Base-by-base conservation (phyloP, 768 basidiomycete species). In the Amanita muscaria region DNA sequence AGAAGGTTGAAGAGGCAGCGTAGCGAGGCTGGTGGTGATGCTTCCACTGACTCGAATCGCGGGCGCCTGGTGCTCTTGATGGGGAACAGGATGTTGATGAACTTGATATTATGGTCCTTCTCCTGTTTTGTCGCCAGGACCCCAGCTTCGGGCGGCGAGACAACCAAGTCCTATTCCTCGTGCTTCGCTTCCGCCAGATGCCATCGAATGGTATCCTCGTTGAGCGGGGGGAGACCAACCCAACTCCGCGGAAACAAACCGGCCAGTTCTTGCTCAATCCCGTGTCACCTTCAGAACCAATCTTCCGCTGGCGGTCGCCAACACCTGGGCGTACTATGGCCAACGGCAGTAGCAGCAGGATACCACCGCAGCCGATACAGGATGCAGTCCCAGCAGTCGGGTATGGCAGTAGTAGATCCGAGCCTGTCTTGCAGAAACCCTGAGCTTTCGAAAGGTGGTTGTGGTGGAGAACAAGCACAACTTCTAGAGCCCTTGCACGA, bases 1-100 rank as follows among this genome's bases (percentile, higher is more conserved):
- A 73, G 88, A 22, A 66, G 74, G 47, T 64, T 88, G 55, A 89
- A 89, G 68, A 63, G 87, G 49, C 76, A 79, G 53, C 73, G 87
- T 5, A 71, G 77, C 1, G 72, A 74, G 21, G 12, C 27, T 12
- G 76, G 76, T 23, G 70, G 70, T 22, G 69, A 65, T 18, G 72
- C 69, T 24, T 67, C 64, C 14, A 69, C 69, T 11, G 76, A 74
- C 38, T 65, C 72, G 48, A 61, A 72, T 58, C 59, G n/a, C 46
- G 27, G 14, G 40, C 41, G 5, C 24, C 12, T 15, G 39, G 38
- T 4, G 27, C 12, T 12, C 60, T 63, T 4, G 69, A 66, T 9
- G 70, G 69, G 14, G 68, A 70, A 30, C 71, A 73, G 21, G 73
- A 71, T n/a, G 61, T 57, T 3, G 78, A 76, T 53, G 71, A 73